Percentiles rank a stretch among this genome's conserved stretches.
These are phyloP conservation scores for Phyllosticta paracitricarpa DNA, from an alignment of 2,329 filamentous ascomycete genomes.

Conservation along the genomic window DNA sequence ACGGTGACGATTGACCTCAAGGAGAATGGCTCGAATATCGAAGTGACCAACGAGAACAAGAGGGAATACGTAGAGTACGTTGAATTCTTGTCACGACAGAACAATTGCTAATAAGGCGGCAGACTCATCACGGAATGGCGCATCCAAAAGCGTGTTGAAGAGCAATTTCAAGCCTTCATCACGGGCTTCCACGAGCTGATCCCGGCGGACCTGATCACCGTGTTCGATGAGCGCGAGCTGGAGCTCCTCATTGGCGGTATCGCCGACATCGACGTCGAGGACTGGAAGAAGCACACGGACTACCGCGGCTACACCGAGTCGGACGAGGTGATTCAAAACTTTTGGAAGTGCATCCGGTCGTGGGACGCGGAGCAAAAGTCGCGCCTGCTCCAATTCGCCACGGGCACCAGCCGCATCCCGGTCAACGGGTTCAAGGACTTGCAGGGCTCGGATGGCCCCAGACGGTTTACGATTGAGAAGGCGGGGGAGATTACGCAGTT, in stretches of 20 bases:
- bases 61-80: conserved; percentile 89
- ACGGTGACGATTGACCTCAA: conserved; percentile 91
- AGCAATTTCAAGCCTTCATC: conserved; percentile 97
- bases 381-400: conserved; percentile 89
- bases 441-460: conserved; percentile 89
- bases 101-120: not conserved
- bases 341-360: conserved; percentile 93
- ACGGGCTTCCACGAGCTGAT: conserved; percentile 97
- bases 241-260: conserved; percentile 97
- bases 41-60: conserved; percentile 98
- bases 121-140: conserved; percentile 97
- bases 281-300: conserved; percentile 99
- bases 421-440: conserved; percentile 99
- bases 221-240: conserved; percentile 95
- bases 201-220: conserved; percentile 89
- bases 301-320: conserved; percentile 97
- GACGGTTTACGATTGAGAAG: conserved; percentile 97
- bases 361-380: conserved; percentile 99
- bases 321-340: conserved; percentile 94
- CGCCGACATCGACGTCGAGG: conserved; percentile 98
- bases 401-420: conserved; percentile 92
- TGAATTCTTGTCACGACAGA: not conserved
- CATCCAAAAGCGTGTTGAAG: conserved; percentile 94
- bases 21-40: conserved; percentile 78
- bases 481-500: conserved; percentile 82